A percentile compares a stretch with the other conserved stretches of the same genome.
phyloP scores from a whole-genome alignment of 2,329 filamentous ascomycete species.

The Xylariaceae sp. region DNA sequence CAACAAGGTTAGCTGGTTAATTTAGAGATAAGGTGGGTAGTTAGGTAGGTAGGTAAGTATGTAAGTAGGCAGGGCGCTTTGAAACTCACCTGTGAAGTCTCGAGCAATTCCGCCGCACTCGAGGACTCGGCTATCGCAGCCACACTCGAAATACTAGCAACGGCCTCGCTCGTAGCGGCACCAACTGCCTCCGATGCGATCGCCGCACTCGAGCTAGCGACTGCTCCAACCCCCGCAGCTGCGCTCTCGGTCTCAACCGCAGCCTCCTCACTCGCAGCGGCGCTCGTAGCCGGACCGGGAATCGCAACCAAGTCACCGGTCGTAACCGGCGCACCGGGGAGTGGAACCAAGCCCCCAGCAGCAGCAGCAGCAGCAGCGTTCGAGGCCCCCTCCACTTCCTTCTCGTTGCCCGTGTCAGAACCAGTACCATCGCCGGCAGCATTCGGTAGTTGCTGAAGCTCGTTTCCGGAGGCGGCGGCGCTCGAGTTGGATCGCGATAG shows the following conservation, averaged over 20 bases:
- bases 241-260: conserved; percentile 9
- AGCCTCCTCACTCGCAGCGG: conserved; percentile 1
- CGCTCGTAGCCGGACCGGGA: conserved; percentile 15
- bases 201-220: conserved; percentile 6
- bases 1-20: background rate
- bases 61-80: background rate
- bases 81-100: background rate
- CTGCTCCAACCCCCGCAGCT: conserved; percentile 3
- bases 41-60: background rate
- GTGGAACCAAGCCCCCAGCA: conserved; percentile 14
- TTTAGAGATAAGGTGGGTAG: background rate
- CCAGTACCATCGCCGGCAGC: background rate
- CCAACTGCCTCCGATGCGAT: conserved; percentile 1
- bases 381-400: conserved; percentile 3
- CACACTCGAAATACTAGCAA: conserved; percentile 3
- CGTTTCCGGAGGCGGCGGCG: background rate
- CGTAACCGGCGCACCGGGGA: conserved; percentile 28
- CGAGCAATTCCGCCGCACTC: background rate
- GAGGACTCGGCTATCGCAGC: background rate
- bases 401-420: background rate
- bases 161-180: conserved; percentile 6
- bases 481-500: background rate
- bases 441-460: conserved; percentile 10
- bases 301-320: conserved; percentile 25
- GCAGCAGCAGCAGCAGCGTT: conserved; percentile 1